Evolutionary conservation across 2,329 filamentous ascomycete species (phyloP).

Genomic region (Beauveria sp.): DNA sequence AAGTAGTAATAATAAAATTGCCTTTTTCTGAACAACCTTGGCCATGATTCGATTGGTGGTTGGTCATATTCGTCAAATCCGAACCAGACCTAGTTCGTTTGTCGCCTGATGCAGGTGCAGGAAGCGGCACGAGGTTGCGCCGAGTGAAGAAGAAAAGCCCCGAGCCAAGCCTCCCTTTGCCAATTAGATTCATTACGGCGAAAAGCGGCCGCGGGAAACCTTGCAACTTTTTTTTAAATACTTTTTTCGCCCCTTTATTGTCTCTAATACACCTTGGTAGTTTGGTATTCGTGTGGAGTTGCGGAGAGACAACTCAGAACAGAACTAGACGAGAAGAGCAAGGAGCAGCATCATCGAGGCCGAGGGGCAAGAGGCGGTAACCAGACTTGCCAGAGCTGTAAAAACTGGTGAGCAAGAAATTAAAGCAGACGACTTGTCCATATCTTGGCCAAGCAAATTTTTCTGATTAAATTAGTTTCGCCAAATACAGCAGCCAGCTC

Average conservation of each 20-base stretch:
- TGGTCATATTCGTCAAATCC: neutral
- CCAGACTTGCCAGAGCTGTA: neutral
- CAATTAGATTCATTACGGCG: too few species aligned
- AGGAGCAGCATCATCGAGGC: neutral
- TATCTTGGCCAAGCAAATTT: neutral
- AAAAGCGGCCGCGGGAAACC: too few species aligned
- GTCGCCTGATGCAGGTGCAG: neutral
- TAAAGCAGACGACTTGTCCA: neutral
- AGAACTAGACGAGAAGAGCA: neutral
- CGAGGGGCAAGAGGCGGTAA: neutral
- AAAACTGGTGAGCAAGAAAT: neutral
- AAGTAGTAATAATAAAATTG: neutral
- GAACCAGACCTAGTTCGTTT: neutral
- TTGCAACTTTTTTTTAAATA: neutral
- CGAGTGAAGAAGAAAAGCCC: too few species aligned
- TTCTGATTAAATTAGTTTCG: neutral
- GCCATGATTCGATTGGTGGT: neutral
- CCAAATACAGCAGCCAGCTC: neutral
- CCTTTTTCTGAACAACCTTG: neutral
- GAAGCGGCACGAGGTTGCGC: neutral
- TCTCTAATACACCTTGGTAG: too few species aligned
- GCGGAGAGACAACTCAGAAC: neutral
- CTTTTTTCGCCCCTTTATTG: neutral
- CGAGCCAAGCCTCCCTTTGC: too few species aligned
- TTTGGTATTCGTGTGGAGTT: neutral